These are phyloP conservation scores for Lizanozyma gosingica DNA, from an alignment of 1,139 yeast species.

Conservation along the genomic window DNA sequence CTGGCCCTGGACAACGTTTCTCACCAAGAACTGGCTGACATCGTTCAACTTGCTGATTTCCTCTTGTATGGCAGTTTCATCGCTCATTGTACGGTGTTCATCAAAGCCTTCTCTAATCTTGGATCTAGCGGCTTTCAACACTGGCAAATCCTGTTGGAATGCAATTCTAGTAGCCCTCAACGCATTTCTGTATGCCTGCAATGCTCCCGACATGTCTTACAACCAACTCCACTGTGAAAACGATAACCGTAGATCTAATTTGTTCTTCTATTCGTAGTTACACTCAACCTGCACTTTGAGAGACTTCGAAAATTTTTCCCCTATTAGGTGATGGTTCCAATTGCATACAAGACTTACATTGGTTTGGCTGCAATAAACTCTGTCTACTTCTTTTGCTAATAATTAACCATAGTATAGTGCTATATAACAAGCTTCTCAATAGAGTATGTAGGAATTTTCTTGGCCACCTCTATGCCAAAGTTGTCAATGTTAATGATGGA, in stretches of 20 bases:
- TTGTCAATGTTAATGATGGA: conserved; percentile 26
- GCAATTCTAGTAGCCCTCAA: conserved; percentile 66
- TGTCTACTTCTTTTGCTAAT: no score
- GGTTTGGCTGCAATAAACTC: no score
- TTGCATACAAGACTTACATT: no score
- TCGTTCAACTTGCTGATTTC: conserved; percentile 59
- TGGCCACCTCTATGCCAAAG: conserved; percentile 18
- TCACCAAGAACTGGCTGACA: conserved; percentile 55
- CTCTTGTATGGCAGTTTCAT: conserved; percentile 28
- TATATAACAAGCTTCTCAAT: conserved; percentile 40
- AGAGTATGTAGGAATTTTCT: conserved; percentile 42
- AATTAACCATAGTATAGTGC: no score
- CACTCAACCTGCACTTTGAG: no score
- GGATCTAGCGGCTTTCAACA: conserved; percentile 53
- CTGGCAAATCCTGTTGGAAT: conserved; percentile 46
- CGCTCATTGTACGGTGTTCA: conserved; percentile 18
- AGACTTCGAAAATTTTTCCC: no score
- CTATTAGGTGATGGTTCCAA: no score
- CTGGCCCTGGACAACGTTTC: conserved; percentile 80
- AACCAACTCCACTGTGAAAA: no score
- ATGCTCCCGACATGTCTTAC: no score
- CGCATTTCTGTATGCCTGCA: conserved; percentile 58
- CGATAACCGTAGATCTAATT: no score
- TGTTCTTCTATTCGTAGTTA: no score
- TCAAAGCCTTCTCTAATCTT: conserved; percentile 57